These are phyloP conservation scores for Retiboletus fuscus DNA, from an alignment of 1,284 basidiomycete species.

Conservation along the genomic window DNA sequence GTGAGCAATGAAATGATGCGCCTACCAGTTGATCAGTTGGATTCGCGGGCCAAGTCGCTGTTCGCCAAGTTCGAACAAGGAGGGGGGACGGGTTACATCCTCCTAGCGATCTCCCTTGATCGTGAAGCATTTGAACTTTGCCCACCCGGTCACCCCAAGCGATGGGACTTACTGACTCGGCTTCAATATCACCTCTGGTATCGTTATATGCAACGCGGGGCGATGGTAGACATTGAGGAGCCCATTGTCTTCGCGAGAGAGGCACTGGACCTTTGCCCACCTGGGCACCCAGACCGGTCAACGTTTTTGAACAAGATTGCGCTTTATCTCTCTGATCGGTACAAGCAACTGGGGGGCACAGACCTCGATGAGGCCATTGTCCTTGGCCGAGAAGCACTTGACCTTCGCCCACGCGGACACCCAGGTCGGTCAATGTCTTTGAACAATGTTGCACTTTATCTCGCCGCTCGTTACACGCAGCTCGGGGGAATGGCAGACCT, in stretches of 20 bases:
- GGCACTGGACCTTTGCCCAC: constrained; percentile 9
- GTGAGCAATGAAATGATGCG: background rate
- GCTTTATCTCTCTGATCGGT: background rate
- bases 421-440: no score
- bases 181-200: background rate
- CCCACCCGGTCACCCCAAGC: background rate
- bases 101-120: constrained; percentile 5
- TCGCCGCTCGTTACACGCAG: no score
- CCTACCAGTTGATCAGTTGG: background rate
- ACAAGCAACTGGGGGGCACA: background rate
- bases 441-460: no score
- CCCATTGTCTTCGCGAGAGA: constrained; percentile 10
- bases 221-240: constrained; percentile 18
- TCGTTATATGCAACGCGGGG: background rate
- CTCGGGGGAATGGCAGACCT: no score
- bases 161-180: background rate
- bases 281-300: background rate
- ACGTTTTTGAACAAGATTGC: constrained; percentile 7
- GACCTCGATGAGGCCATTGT: background rate
- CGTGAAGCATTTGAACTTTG: constrained; percentile 12
- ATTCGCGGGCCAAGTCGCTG: background rate
- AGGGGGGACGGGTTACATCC: background rate
- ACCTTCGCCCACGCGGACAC: no score
- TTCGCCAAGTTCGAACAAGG: background rate
- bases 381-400: background rate